Conservation (phyloP, 1,284 basidiomycete species). For the Melampsora americana region DNA sequence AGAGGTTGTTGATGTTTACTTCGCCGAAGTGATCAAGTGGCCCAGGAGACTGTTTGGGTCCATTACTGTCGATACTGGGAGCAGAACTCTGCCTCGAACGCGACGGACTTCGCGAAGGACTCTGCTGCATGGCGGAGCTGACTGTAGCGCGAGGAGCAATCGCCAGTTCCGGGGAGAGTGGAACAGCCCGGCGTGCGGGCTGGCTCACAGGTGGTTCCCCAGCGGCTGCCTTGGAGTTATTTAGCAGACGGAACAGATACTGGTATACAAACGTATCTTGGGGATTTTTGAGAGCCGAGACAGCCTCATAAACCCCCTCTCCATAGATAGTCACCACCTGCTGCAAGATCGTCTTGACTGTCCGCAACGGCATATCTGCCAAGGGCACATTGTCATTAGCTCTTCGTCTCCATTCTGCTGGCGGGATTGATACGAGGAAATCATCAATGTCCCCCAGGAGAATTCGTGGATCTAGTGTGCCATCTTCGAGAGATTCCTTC, state of each 20-base stretch:
- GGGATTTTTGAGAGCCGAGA: constrained; percentile 51
- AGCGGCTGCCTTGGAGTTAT: constrained; percentile 45
- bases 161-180: not conserved
- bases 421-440: constrained; percentile 87
- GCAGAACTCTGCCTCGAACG: constrained; percentile 27
- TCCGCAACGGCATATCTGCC: constrained; percentile 93
- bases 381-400: constrained; percentile 85
- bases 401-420: constrained; percentile 89
- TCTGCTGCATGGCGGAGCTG: not conserved
- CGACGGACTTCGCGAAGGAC: constrained; percentile 10
- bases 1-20: constrained; percentile 39
- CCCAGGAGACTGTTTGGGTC: not conserved
- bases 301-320: constrained; percentile 56
- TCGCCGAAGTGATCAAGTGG: constrained; percentile 18
- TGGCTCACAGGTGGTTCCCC: constrained; percentile 14
- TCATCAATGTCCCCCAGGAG: constrained; percentile 91
- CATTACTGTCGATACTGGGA: constrained; percentile 19
- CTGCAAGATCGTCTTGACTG: constrained; percentile 95
- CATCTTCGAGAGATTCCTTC: constrained; percentile 79
- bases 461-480: constrained; percentile 76
- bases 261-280: constrained; percentile 54
- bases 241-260: constrained; percentile 66
- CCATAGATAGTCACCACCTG: constrained; percentile 68
- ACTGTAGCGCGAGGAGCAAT: not conserved
- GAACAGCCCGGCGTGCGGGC: not conserved